These are phyloP conservation scores for Rhynchosporium graminicola DNA, from an alignment of 2,329 filamentous ascomycete genomes.

Conservation along the genomic window DNA sequence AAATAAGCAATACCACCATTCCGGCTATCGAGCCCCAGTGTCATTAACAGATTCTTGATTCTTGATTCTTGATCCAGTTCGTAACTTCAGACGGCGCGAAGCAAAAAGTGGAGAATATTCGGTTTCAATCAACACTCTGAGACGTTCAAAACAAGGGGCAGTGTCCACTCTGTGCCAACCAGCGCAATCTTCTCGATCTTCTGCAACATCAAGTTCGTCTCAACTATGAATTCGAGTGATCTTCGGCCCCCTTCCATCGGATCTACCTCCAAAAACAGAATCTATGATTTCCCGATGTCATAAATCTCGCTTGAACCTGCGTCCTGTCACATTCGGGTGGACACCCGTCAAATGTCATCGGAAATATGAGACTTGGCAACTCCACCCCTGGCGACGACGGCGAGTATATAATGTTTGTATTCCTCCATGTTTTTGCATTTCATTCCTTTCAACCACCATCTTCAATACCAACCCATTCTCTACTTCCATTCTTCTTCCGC, in stretches of 20 bases:
- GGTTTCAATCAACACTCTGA: slow-evolving; percentile 7
- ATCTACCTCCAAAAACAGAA: background rate
- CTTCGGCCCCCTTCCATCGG: background rate
- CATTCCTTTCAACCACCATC: background rate
- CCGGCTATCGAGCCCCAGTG: background rate
- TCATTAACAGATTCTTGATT: background rate
- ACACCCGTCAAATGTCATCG: background rate
- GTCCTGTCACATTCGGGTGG: background rate
- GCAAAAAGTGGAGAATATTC: background rate
- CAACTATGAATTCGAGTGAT: background rate
- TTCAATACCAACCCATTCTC: background rate
- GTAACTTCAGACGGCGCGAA: background rate
- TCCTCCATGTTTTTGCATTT: background rate
- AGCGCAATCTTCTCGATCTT: background rate
- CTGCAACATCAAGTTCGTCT: background rate
- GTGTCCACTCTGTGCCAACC: background rate
- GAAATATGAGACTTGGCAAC: background rate
- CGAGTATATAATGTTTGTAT: background rate
- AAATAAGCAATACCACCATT: no score
- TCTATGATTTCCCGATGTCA: background rate
- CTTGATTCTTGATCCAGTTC: background rate
- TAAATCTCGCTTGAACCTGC: slow-evolving; percentile 2
- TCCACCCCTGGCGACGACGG: background rate
- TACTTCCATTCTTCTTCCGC: slow-evolving; percentile 3
- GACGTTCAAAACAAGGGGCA: background rate